Evolutionary conservation across 495 filamentous ascomycete species (phyloP).

Genomic region (Hypoxylon cercidicola): DNA sequence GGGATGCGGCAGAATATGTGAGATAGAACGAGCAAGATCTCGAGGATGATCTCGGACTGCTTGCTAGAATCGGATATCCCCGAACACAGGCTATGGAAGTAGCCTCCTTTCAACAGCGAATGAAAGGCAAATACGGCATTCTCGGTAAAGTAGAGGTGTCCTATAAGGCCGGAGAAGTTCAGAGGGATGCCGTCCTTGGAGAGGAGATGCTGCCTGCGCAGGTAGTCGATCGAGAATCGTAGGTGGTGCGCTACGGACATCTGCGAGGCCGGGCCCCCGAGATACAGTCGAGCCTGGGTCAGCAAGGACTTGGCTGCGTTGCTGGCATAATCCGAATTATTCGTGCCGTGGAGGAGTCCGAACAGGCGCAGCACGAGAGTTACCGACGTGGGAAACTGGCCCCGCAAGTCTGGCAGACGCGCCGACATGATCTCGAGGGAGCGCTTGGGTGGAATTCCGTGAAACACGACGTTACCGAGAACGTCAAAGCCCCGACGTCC

Average conservation of each 20-base stretch:
- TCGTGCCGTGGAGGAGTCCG: slow-evolving; percentile 71
- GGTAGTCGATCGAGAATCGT: slow-evolving; percentile 82
- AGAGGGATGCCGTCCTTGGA: slow-evolving; percentile 67
- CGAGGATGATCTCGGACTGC: slow-evolving; percentile 27
- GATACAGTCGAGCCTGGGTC: slow-evolving; percentile 73
- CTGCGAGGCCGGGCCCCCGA: slow-evolving; percentile 69
- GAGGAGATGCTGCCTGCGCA: slow-evolving; percentile 73
- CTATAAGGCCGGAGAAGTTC: slow-evolving; percentile 73
- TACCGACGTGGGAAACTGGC: slow-evolving; percentile 81
- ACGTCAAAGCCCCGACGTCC: slow-evolving; percentile 84
- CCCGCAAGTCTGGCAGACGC: slow-evolving; percentile 74
- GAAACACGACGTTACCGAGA: slow-evolving; percentile 83
- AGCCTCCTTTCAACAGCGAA: slow-evolving; percentile 72
- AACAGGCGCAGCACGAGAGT: slow-evolving; percentile 76
- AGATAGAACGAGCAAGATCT: slow-evolving; percentile 73
- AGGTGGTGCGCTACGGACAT: slow-evolving; percentile 77
- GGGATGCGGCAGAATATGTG: slow-evolving; percentile 67
- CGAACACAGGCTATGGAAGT: slow-evolving; percentile 71
- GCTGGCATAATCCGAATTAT: slow-evolving; percentile 66
- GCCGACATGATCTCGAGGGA: slow-evolving; percentile 74
- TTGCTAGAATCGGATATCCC: slow-evolving; percentile 55
- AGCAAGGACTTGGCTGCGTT: slow-evolving; percentile 72
- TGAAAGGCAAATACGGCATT: slow-evolving; percentile 79
- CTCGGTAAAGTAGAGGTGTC: slow-evolving; percentile 79
- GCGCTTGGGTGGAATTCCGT: slow-evolving; percentile 64